Evolutionary conservation across 345 rosid species (phyloP).

Genomic region (Diplotaxis tenuifolia): DNA sequence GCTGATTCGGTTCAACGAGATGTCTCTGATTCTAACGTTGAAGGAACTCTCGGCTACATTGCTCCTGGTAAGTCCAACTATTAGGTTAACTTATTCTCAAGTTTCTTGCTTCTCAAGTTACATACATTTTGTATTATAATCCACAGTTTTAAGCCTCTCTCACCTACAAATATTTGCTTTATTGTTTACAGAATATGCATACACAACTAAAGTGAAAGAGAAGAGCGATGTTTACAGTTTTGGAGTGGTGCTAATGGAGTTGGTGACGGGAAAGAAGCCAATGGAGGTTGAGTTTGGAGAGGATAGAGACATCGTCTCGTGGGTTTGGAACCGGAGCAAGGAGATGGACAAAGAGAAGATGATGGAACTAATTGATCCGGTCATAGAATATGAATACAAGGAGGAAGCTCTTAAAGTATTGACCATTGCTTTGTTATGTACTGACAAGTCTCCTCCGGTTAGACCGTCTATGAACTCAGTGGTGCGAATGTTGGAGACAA

Average conservation of each 20-base stretch:
- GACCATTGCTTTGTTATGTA: conserved; percentile 63
- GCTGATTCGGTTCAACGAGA: conserved; percentile 41
- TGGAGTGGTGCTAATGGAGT: conserved; percentile 80
- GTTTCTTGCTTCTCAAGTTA: conserved; percentile 5
- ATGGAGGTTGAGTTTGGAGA: conserved; percentile 66
- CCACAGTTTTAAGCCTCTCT: background rate
- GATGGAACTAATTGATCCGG: conserved; percentile 49
- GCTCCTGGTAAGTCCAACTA: conserved; percentile 66
- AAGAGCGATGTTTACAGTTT: conserved; percentile 91
- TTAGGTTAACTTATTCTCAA: background rate
- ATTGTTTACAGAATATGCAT: conserved; percentile 60
- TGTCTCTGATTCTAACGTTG: conserved; percentile 50
- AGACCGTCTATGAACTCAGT: conserved; percentile 82
- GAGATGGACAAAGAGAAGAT: conserved; percentile 40
- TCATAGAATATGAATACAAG: conserved; percentile 41
- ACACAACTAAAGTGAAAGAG: conserved; percentile 52
- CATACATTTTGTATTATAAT: background rate
- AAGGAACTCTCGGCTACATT: conserved; percentile 86
- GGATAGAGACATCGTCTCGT: conserved; percentile 58
- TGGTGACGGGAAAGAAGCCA: conserved; percentile 77
- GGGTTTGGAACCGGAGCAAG: conserved; percentile 48
- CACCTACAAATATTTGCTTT: background rate
- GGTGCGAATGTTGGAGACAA: conserved; percentile 77
- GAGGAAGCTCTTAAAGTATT: conserved; percentile 59
- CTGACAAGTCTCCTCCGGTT: conserved; percentile 49